A percentile compares a stretch with the other conserved stretches of the same genome.
Conservation (phyloP, 2,329 filamentous ascomycete genomes). For the Colletotrichum sp. region DNA sequence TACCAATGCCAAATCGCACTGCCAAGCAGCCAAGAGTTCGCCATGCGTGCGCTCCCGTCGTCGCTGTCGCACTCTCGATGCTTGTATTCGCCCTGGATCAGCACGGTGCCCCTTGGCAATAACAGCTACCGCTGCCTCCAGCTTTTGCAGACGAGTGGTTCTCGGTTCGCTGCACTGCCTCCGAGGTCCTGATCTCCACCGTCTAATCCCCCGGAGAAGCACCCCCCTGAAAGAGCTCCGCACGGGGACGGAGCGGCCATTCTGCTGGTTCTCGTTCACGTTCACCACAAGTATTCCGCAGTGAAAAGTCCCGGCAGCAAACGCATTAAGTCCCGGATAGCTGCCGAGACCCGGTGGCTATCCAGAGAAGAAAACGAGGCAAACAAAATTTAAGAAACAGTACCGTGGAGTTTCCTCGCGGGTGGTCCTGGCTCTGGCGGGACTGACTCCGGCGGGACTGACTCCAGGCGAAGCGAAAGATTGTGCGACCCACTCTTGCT, state of each 20-base stretch:
- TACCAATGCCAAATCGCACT: not conserved
- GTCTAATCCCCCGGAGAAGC: not conserved
- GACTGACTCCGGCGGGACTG: not conserved
- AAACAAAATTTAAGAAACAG: rapidly evolving
- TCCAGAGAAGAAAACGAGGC: not conserved
- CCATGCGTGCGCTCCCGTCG: not conserved
- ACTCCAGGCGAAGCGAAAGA: not conserved
- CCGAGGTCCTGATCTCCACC: not conserved
- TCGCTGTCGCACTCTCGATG: not conserved
- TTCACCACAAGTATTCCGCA: not conserved
- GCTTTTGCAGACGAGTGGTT: not conserved
- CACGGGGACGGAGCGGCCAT: not conserved
- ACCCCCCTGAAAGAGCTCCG: not conserved
- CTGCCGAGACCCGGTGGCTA: rapidly evolving
- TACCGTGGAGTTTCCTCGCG: not conserved
- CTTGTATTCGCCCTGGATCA: not conserved
- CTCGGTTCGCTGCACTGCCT: not conserved
- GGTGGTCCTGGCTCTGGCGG: not conserved
- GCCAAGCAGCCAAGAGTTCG: not conserved
- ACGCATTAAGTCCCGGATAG: not conserved
- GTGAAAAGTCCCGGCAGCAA: not conserved
- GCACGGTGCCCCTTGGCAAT: not conserved
- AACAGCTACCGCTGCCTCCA: not conserved
- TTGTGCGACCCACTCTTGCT: not conserved
- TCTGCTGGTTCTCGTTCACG: not conserved